These are phyloP conservation scores for Yarrowia osloensis DNA, from an alignment of 805 yeast genomes.

Conservation along the genomic window DNA sequence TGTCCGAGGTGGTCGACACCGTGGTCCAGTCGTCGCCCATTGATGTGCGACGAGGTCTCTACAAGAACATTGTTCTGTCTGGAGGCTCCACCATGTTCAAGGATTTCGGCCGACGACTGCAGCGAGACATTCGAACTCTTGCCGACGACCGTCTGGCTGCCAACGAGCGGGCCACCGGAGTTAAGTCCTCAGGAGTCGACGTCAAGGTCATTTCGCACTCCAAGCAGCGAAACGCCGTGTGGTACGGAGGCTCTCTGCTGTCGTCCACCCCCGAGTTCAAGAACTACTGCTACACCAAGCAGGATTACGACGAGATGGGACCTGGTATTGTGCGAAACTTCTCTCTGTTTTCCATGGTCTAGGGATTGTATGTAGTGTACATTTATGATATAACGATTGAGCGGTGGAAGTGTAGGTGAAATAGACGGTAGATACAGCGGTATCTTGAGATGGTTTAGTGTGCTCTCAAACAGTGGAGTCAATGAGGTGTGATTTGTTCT, in stretches of 20 bases:
- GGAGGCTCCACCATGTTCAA: conserved; percentile 99
- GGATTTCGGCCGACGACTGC: conserved; percentile 96
- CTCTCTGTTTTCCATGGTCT: conserved; percentile 85
- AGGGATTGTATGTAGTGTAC: conserved; percentile 15
- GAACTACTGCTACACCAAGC: conserved; percentile 94
- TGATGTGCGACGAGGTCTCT: conserved; percentile 95
- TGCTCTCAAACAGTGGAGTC: too few relatives aligned
- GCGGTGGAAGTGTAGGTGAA: not conserved
- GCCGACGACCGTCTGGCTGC: conserved; percentile 85
- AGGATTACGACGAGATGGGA: conserved; percentile 96
- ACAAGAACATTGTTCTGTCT: conserved; percentile 90
- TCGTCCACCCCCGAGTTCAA: conserved; percentile 98
- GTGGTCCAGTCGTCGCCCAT: conserved; percentile 95
- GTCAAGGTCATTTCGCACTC: conserved; percentile 97
- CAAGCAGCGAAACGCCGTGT: conserved; percentile 97
- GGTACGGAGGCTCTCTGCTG: conserved; percentile 97
- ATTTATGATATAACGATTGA: conserved; percentile 23
- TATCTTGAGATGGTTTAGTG: too few relatives aligned
- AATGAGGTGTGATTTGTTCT: too few relatives aligned
- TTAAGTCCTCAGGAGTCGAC: conserved; percentile 88
- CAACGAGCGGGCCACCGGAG: conserved; percentile 73
- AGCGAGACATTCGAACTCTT: conserved; percentile 84
- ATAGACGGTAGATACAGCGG: not conserved
- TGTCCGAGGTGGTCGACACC: conserved; percentile 93
- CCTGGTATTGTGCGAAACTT: conserved; percentile 97